These are phyloP conservation scores for Cordyceps cateniannulata DNA, from an alignment of 2,329 filamentous ascomycete genomes.

Conservation along the genomic window DNA sequence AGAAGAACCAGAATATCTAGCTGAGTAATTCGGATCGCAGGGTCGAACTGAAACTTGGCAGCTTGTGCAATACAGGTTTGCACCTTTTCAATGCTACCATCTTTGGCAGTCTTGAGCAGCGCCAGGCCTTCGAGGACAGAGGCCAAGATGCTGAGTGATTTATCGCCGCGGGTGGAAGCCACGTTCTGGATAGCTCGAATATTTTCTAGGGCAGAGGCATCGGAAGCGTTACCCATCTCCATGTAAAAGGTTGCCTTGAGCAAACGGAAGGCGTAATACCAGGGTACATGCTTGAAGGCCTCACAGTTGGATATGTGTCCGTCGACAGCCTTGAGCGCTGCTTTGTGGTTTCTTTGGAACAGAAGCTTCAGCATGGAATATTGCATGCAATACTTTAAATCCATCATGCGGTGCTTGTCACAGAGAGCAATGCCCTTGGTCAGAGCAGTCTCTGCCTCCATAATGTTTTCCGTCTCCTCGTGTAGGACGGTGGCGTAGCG, in stretches of 20 bases:
- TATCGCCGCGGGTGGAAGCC: conserved; percentile 55
- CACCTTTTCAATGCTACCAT: conserved; percentile 62
- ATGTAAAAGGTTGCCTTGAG: conserved; percentile 65
- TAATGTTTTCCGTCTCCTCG: conserved; percentile 70
- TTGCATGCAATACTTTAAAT: conserved; percentile 72
- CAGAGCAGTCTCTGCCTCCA: conserved; percentile 65
- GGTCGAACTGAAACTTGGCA: conserved; percentile 62
- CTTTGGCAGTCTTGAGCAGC: conserved; percentile 56
- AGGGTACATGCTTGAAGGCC: conserved; percentile 60
- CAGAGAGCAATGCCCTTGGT: conserved; percentile 66
- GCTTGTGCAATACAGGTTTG: conserved; percentile 69
- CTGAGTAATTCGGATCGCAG: conserved; percentile 57
- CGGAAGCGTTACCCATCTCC: conserved; percentile 52
- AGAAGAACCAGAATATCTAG: conserved; percentile 59
- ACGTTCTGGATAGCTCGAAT: conserved; percentile 56
- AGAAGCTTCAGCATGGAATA: conserved; percentile 65
- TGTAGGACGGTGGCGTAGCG: conserved; percentile 65
- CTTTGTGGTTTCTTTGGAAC: conserved; percentile 64
- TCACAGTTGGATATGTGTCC: conserved; percentile 62
- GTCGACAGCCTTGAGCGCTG: conserved; percentile 66
- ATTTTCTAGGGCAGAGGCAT: conserved; percentile 60
- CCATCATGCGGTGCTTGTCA: conserved; percentile 48
- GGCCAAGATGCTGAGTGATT: conserved; percentile 57
- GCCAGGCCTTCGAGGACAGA: conserved; percentile 64
- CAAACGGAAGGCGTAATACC: conserved; percentile 73